Base-by-base conservation (phyloP, 1,284 basidiomycete genomes). In the Cerioporus squamosus region DNA sequence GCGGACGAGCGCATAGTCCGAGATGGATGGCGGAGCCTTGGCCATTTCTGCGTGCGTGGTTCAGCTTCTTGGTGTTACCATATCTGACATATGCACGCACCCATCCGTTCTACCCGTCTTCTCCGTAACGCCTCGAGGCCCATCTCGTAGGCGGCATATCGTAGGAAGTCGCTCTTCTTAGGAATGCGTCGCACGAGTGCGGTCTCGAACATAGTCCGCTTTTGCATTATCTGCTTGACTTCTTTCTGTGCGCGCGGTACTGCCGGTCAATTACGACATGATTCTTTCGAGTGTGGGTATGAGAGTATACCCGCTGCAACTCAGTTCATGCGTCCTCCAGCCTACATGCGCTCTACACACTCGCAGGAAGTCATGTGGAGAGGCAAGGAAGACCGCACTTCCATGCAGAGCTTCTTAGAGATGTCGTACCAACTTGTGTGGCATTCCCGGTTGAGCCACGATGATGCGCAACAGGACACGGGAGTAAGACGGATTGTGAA, bases 141-240 rank as follows among this genome's bases (percentile, higher is more conserved):
- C 83, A 94, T 93, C 77, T 98, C 96, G 74, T 97, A 98, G 23
- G 93, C 85, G 42, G 89, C 89, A 79, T 99, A 98, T 51, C 91
- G 88, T 67, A 97, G 79, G 76, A 90, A 98, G 77, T 98, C 97
- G 18, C 85, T 80, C 76, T 95, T 95, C 72, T 91, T 88, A 3
- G 93, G 88, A 40, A 93, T 83, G 55, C 93, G 83, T 48, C 95
- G 85, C 10, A 97, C 84, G 46, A 98, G 84, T 2, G 90, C 83
- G 2, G 86, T 89, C 77, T 98, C 96, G 71, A 93, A 94, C 31
- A 79, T 80, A 14, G 93, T 94, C 24, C 96, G 85, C 70, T 90
- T 90, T 73, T 88, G 89, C 68, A 97, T 86, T 65, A 98, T 94
- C 65, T 91, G 85, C 66, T 91, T 89, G 36, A 90, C 86, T 75